A percentile compares a stretch with the other conserved stretches of the same genome.
phyloP scores from a whole-genome alignment of 2,329 filamentous ascomycete species.

The Xylaria sp. region DNA sequence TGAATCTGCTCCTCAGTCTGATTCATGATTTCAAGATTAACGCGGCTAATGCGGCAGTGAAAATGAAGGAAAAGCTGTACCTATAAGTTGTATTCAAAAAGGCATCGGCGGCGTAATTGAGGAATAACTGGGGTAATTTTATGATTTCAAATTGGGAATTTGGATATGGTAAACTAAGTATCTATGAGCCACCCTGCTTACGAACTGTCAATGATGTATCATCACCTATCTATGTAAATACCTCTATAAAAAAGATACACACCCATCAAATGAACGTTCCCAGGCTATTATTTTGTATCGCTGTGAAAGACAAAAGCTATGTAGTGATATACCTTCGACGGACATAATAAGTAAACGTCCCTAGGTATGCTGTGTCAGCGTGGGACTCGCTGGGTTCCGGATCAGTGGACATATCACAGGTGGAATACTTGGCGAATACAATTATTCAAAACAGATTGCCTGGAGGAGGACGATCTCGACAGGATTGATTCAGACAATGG shows the following conservation, averaged over 20 bases:
- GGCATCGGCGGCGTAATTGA: constrained; percentile 26
- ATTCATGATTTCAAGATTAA: constrained; percentile 6
- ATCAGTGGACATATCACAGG: too few relatives aligned
- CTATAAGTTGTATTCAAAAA: constrained; percentile 12
- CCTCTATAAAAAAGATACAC: constrained; percentile 6
- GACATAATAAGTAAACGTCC: too few relatives aligned
- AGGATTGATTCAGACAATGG: too few relatives aligned
- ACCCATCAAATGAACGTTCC: not conserved
- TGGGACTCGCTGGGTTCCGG: too few relatives aligned
- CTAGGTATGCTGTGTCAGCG: too few relatives aligned
- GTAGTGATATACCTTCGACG: too few relatives aligned
- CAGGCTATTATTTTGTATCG: not conserved
- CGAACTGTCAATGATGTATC: not conserved
- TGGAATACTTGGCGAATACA: too few relatives aligned
- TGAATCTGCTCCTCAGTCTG: constrained; percentile 4
- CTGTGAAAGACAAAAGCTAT: not conserved
- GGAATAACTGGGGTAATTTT: not conserved
- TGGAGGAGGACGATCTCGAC: too few relatives aligned
- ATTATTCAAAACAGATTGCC: too few relatives aligned
- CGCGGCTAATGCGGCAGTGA: not conserved
- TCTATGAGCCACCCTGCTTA: not conserved
- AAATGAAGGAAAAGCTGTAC: not conserved
- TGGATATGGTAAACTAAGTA: not conserved
- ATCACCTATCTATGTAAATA: constrained; percentile 12
- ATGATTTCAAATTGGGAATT: not conserved